Base-by-base conservation (phyloP, 2,329 filamentous ascomycete genomes). In the Pestalotiopsis sp. region DNA sequence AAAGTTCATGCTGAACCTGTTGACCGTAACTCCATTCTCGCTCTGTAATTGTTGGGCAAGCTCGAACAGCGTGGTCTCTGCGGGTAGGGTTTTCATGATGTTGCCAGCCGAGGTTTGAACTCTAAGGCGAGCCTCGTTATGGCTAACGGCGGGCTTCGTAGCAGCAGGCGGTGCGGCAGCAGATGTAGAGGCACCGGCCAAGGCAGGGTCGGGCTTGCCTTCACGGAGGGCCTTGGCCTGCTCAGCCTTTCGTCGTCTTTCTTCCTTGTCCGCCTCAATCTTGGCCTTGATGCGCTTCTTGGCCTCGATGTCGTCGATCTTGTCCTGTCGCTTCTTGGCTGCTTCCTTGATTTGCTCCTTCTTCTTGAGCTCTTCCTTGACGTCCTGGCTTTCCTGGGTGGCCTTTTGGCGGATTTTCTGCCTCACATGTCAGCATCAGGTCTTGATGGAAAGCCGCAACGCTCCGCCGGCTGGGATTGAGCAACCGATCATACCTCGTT, bases 271-370 rank as follows among this genome's bases (percentile, higher is more conserved):
- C 14, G 93, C 95, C 74, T 96, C 95, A 72, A 99, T 97, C 86
- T 95, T 95, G 68, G 94, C 95, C 82, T 94, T 92, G 79, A 98
- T 95, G 45, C 93, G 90, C 81, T 92, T 93, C 85, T 95, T 96
- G 12, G 94, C 95, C 58, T 94, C 94, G 9, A 92, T 80, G 66
- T 98, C 96, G 17, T 92, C 94, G 57, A 89, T 84, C 84, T 98
- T 98, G 84, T 99, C 96, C 76, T 91, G 89, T 67, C 91, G 91
- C 85, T 98, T 98, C 75, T 90, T 89, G 66, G 91, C 91, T 0
- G 94, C 95, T 74, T 97, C 94, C 81, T 98, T 97, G 78, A 98
- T 89, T 78, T 94, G 94, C 83, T 98, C 93, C 79, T 97, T 96
- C 76, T 91, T 91, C 75, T 91, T 85, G 23, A 98, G 85, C 71